Evolutionary conservation across 2,329 filamentous ascomycete species (phyloP), one percentile per base, ranked within the genome.

Genomic region (Lasiodiplodia citricola): DNA sequence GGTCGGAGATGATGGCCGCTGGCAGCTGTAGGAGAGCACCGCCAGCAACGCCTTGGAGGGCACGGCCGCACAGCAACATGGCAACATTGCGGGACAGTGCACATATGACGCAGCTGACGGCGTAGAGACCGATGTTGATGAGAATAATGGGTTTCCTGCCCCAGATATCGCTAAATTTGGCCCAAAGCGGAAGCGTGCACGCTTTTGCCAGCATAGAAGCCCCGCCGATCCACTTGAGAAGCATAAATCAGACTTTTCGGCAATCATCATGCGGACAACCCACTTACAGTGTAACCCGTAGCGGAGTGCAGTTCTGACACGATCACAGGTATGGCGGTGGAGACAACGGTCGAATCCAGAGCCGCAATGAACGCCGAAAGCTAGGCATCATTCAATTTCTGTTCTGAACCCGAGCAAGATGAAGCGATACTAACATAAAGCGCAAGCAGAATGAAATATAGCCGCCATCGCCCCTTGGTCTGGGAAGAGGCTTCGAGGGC

Each of bases 131-230:
- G 2, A 85, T 80, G 0, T 85, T 83, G 4, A 76, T 70, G 14
- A 88, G 75, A 3, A 88, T 73, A 44, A 87, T 85, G 2, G 81
- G 79, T 70, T 88, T 88, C 2, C 86, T 81, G 16, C 86, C 86
- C 83, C 85, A 88, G 38, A 88, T 88, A 71, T 88, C 86, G 6
- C 81, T 84, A 2, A 86, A 72, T 67, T 86, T 87, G 5, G 89
- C 90, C 91, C 91, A 94, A 18, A 91, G 86, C 0, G 91, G 90
- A 0, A 87, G 87, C 2, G 85, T 85, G 0, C 91, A 89, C 0
- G 91, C 89, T 74, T 88, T 88, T 16, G 89, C 90, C 13, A 94
- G 86, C 4, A 93, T 35, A 82, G 77, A 91, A 94, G 91, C 87
- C 35, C 87, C 89, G 0, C 91, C 92, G 70, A 95, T 91, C 92